Evolutionary conservation across 2,329 filamentous ascomycete genomes (phyloP).

Genomic region (Ploettnerulaceae sp.): DNA sequence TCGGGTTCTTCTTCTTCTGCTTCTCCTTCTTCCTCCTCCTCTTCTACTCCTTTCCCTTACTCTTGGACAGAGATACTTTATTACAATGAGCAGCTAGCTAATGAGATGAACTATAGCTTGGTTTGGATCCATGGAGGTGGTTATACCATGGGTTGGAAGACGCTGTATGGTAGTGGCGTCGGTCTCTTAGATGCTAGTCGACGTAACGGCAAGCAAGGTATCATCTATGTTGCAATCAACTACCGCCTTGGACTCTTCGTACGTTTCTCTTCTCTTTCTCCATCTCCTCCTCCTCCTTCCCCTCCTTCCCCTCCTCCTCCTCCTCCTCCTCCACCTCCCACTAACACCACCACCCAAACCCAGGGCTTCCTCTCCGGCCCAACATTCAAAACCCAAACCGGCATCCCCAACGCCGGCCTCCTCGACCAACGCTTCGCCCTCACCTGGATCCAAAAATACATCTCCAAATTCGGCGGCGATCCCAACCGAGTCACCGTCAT

Average conservation of each 20-base stretch:
- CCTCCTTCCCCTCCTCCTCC: neutral
- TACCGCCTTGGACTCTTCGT: constrained; percentile 34
- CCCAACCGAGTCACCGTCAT: constrained; percentile 44
- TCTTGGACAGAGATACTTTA: no score
- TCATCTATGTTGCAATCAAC: constrained; percentile 34
- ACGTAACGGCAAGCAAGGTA: constrained; percentile 33
- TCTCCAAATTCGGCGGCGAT: constrained; percentile 51
- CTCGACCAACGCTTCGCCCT: constrained; percentile 51
- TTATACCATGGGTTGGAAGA: constrained; percentile 39
- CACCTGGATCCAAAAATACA: constrained; percentile 51
- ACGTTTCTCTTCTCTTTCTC: neutral
- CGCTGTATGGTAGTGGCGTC: constrained; percentile 34
- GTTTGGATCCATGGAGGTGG: constrained; percentile 48
- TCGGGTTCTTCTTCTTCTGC: no score
- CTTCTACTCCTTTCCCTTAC: no score
- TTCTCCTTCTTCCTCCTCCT: no score
- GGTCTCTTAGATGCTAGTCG: constrained; percentile 34
- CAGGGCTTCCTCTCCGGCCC: constrained; percentile 36
- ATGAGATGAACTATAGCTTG: constrained; percentile 36
- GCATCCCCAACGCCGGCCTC: constrained; percentile 45
- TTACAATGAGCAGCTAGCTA: neutral
- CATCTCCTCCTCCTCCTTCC: neutral
- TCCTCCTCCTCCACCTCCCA: neutral
- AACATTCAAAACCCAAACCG: constrained; percentile 37
- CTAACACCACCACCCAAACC: no score